A percentile compares a stretch with the other conserved stretches of the same genome.
phyloP scores from a whole-genome alignment of 345 rosid genomes.

The Isatis tinctoria region DNA sequence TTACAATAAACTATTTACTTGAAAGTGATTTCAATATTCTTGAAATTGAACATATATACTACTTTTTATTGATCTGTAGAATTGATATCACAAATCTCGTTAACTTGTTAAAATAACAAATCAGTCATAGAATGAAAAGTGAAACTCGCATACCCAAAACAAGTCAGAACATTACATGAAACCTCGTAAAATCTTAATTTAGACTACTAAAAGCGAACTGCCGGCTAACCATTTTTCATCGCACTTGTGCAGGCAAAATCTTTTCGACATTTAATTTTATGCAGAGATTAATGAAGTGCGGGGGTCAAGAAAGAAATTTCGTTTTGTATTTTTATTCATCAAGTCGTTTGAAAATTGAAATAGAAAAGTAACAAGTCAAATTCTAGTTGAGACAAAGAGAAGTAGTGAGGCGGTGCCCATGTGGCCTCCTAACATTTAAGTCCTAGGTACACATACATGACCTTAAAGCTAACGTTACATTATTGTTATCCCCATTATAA shows the following conservation, averaged over 20 bases:
- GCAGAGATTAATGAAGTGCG: slow-evolving; percentile 17
- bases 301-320: neutral
- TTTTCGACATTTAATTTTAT: neutral
- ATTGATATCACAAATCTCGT: too few species aligned
- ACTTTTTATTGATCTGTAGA: too few species aligned
- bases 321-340: neutral
- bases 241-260: neutral
- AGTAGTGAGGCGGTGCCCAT: slow-evolving; percentile 33
- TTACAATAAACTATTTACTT: neutral
- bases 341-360: slow-evolving; percentile 18
- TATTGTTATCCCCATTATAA: neutral
- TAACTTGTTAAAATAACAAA: neutral
- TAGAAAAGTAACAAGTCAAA: slow-evolving; percentile 12
- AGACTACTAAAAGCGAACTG: too few species aligned
- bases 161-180: too few species aligned
- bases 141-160: neutral
- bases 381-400: slow-evolving; percentile 25
- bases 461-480: slow-evolving; percentile 13
- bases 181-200: too few species aligned
- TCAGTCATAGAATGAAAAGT: too few species aligned
- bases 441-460: slow-evolving; percentile 18
- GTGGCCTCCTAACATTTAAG: slow-evolving; percentile 22
- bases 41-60: neutral
- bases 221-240: neutral
- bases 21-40: neutral